Conservation (phyloP, 1,139 yeast genomes). For the Yamadazyma epiphylla region DNA sequence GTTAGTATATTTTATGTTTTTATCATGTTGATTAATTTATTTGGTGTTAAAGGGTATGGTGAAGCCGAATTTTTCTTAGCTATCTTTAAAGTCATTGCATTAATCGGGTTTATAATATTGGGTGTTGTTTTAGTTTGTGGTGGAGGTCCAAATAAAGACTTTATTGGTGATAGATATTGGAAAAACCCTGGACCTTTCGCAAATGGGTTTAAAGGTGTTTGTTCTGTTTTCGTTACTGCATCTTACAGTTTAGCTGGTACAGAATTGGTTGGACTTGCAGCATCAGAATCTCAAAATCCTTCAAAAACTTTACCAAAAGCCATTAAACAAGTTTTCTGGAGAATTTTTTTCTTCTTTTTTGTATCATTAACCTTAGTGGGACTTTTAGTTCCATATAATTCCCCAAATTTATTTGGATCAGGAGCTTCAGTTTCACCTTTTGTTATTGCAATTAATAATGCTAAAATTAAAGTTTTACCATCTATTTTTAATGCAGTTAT, state of each 20-base stretch:
- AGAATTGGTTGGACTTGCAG: conserved; percentile 48
- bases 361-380: conserved; percentile 37
- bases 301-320: conserved; percentile 37
- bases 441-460: conserved; percentile 53
- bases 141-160: conserved; percentile 61
- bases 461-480: conserved; percentile 45
- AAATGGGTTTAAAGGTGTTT: conserved; percentile 41
- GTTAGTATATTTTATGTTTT: conserved; percentile 62
- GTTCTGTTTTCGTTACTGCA: conserved; percentile 40
- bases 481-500: conserved; percentile 43
- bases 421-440: conserved; percentile 45
- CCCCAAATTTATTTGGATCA: conserved; percentile 28
- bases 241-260: conserved; percentile 41
- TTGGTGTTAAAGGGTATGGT: conserved; percentile 73
- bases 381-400: conserved; percentile 32
- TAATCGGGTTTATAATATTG: conserved; percentile 60
- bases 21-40: conserved; percentile 54
- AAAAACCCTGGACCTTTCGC: conserved; percentile 53
- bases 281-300: conserved; percentile 37
- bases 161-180: conserved; percentile 64
- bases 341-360: conserved; percentile 39
- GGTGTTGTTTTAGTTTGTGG: conserved; percentile 63
- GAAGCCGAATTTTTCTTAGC: conserved; percentile 69
- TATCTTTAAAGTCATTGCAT: conserved; percentile 55
- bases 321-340: conserved; percentile 41